A percentile compares a stretch with the other conserved stretches of the same genome.
phyloP scores from a whole-genome alignment of 257 asterid genomes.

The Scutellaria baicalensis region DNA sequence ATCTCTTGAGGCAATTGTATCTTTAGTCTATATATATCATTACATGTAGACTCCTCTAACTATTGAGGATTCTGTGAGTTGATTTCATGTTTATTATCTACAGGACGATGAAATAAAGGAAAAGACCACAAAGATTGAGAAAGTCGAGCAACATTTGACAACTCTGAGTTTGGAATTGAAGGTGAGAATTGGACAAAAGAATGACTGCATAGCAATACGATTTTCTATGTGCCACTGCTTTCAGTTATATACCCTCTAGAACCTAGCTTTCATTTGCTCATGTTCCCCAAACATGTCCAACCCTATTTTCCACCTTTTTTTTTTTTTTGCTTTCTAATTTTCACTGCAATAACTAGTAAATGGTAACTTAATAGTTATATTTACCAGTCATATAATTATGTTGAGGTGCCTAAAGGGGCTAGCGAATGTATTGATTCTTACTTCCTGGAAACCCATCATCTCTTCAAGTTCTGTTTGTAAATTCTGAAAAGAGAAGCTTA shows the following conservation, averaged over 20 bases:
- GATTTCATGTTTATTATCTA: slow-evolving; percentile 17
- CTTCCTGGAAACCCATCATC: not conserved
- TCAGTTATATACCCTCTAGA: not conserved
- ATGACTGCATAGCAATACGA: not conserved
- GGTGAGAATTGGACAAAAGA: slow-evolving; percentile 41
- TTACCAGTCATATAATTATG: not conserved
- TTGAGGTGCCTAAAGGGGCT: not conserved
- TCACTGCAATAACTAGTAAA: not conserved
- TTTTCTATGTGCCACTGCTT: not conserved
- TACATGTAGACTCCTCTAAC: not conserved
- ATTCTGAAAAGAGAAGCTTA: not conserved
- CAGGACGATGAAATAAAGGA: slow-evolving; percentile 85
- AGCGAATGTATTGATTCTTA: not conserved
- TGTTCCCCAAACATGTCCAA: not conserved
- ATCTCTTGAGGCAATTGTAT: not conserved
- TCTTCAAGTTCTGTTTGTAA: not conserved
- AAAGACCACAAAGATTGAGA: slow-evolving; percentile 63
- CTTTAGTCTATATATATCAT: not conserved
- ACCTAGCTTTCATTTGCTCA: not conserved
- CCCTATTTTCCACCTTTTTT: not conserved
- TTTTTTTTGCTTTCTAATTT: not conserved
- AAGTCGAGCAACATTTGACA: slow-evolving; percentile 77
- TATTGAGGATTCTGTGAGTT: slow-evolving; percentile 3
- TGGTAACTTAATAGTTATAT: not conserved
- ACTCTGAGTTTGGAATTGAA: slow-evolving; percentile 72